Conservation (phyloP, 176 grass and related monocot genomes). For the Panicum miliaceum region DNA sequence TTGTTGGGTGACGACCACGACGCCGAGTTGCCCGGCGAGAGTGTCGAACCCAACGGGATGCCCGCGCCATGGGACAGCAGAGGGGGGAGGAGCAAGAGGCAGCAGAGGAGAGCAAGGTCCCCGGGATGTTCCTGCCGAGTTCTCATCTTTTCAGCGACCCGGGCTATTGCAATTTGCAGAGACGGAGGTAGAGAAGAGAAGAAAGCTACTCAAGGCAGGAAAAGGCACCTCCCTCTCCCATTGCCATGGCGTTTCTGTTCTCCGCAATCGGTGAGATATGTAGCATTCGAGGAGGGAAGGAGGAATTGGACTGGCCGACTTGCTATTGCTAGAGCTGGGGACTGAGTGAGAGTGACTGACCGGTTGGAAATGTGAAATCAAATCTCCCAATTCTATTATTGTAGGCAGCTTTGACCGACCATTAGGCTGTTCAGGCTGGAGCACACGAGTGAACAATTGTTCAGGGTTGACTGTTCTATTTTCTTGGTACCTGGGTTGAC, state of each 20-base stretch:
- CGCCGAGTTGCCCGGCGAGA: constrained; percentile 49
- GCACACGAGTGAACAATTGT: too few relatives aligned
- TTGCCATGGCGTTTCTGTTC: constrained; percentile 3
- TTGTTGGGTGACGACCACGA: constrained; percentile 59
- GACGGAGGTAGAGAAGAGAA: not conserved
- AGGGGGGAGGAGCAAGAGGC: constrained; percentile 36
- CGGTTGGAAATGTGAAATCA: not conserved
- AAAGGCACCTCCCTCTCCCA: not conserved
- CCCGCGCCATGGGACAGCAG: constrained; percentile 43
- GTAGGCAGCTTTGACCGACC: not conserved
- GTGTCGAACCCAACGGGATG: constrained; percentile 64
- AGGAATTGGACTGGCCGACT: not conserved
- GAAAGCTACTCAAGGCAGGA: not conserved
- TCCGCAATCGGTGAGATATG: not conserved
- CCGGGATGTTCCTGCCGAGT: not conserved
- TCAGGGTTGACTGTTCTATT: too few relatives aligned
- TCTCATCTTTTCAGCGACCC: constrained; percentile 45
- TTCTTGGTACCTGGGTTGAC: not conserved
- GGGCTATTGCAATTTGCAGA: not conserved
- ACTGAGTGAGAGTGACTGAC: too few relatives aligned
- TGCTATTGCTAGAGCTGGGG: not conserved
- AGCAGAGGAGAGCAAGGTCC: not conserved
- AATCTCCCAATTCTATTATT: not conserved
- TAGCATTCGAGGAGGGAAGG: not conserved
- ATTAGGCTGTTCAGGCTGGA: not conserved